These are phyloP conservation scores for Micractinium conductrix DNA, from an alignment of 139 green algal genomes.

Conservation along the genomic window DNA sequence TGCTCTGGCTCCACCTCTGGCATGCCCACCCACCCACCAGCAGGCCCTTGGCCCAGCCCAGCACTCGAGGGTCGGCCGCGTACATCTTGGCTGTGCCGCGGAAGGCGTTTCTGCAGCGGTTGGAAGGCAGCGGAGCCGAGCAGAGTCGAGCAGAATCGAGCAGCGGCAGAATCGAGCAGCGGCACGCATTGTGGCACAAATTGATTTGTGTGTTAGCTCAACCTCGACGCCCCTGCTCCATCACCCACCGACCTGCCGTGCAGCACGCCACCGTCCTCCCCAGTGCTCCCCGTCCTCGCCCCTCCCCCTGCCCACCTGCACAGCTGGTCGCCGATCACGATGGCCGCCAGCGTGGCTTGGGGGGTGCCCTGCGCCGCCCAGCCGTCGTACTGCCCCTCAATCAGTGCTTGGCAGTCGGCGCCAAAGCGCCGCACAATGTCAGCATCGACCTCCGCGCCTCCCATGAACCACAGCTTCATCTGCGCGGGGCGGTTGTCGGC, in stretches of 20 bases:
- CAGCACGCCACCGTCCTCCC: too few species aligned
- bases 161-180: too few species aligned
- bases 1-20: too few species aligned
- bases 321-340: conserved; percentile 70
- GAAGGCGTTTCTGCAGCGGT: conserved; percentile 52
- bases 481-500: neutral
- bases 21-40: neutral
- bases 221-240: too few species aligned
- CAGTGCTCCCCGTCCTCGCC: too few species aligned
- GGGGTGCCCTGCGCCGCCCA: conserved; percentile 18
- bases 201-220: too few species aligned
- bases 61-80: conserved; percentile 41
- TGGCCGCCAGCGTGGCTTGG: conserved; percentile 42
- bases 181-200: too few species aligned
- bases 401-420: conserved; percentile 26
- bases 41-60: conserved; percentile 43
- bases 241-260: too few species aligned
- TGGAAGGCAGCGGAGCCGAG: neutral
- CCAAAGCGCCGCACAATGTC: conserved; percentile 25
- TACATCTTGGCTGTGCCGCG: conserved; percentile 50
- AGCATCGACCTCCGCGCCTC: conserved; percentile 21
- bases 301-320: conserved; percentile 20
- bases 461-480: conserved; percentile 23
- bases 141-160: too few species aligned
- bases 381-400: conserved; percentile 18